Conservation (phyloP, 2,329 filamentous ascomycete species). For the Calcarisporium arbuscula region DNA sequence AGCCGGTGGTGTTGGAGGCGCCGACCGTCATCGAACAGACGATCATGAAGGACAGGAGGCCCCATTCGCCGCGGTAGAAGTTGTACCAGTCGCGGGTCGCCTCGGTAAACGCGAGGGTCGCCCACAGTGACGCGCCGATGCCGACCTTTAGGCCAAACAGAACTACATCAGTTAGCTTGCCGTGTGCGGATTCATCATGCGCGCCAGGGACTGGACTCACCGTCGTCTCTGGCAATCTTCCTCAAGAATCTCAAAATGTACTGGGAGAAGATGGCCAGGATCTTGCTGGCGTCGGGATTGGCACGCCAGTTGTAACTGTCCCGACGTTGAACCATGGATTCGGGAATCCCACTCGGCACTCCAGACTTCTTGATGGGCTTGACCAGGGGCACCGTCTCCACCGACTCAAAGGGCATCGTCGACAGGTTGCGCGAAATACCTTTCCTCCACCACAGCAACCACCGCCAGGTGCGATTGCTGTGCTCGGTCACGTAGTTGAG, state of each 20-base stretch:
- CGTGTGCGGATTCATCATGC: background rate
- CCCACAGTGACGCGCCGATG: conserved; percentile 75
- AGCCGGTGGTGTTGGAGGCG: conserved; percentile 82
- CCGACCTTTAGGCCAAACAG: conserved; percentile 84
- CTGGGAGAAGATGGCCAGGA: conserved; percentile 35
- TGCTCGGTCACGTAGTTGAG: conserved; percentile 62
- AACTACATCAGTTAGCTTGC: conserved; percentile 23
- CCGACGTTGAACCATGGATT: conserved; percentile 37
- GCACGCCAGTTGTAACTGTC: conserved; percentile 45
- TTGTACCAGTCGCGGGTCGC: conserved; percentile 68
- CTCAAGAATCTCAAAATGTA: conserved; percentile 33
- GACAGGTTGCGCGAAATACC: conserved; percentile 7
- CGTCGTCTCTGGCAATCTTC: conserved; percentile 41
- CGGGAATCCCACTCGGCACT: conserved; percentile 42
- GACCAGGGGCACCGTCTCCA: conserved; percentile 30
- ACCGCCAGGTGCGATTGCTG: conserved; percentile 62
- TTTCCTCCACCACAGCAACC: conserved; percentile 66
- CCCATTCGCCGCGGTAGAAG: conserved; percentile 89
- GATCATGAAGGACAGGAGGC: conserved; percentile 90
- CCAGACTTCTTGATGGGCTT: conserved; percentile 39
- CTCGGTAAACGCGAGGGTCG: conserved; percentile 72
- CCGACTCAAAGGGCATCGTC: conserved; percentile 14
- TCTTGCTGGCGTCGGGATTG: conserved; percentile 31
- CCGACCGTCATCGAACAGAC: conserved; percentile 94
- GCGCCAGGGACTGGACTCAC: conserved; percentile 22